A percentile compares a stretch with the other conserved stretches of the same genome.
These are phyloP conservation scores for Eucalyptus sp. DNA, from an alignment of 345 rosid species.

Conservation along the genomic window DNA sequence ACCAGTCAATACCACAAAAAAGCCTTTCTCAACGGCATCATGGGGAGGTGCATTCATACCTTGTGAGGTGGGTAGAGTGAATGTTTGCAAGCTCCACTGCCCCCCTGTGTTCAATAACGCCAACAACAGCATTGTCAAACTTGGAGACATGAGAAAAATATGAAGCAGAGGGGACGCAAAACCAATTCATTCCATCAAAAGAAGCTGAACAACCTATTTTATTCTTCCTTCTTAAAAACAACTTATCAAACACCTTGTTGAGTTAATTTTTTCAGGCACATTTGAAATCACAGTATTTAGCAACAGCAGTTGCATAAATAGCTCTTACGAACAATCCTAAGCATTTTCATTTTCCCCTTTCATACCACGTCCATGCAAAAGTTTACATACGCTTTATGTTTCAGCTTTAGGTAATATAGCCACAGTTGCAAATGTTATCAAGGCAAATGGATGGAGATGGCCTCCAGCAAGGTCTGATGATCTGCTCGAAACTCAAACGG, in stretches of 20 bases:
- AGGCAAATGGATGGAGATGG: no score
- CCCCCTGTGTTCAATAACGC: neutral
- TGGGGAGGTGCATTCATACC: neutral
- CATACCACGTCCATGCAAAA: neutral
- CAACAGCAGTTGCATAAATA: neutral
- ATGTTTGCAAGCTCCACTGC: fast-evolving
- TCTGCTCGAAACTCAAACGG: neutral
- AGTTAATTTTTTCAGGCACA: no score
- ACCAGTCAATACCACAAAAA: neutral
- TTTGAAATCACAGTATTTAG: fast-evolving
- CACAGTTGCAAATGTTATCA: neutral
- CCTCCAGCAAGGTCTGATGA: no score
- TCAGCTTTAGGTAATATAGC: neutral
- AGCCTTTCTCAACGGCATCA: neutral
- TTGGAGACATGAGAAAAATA: neutral
- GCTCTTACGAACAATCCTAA: neutral
- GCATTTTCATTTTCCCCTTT: neutral
- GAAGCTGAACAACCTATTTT: neutral
- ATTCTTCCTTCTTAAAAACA: no score
- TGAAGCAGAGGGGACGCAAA: neutral
- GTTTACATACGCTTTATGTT: neutral
- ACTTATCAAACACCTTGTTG: neutral
- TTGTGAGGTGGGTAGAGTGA: neutral
- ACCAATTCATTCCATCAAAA: neutral
- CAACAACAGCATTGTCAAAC: neutral